phyloP scores from a whole-genome alignment of 768 basidiomycete species.

The Cystofilobasidium bisporidii region DNA sequence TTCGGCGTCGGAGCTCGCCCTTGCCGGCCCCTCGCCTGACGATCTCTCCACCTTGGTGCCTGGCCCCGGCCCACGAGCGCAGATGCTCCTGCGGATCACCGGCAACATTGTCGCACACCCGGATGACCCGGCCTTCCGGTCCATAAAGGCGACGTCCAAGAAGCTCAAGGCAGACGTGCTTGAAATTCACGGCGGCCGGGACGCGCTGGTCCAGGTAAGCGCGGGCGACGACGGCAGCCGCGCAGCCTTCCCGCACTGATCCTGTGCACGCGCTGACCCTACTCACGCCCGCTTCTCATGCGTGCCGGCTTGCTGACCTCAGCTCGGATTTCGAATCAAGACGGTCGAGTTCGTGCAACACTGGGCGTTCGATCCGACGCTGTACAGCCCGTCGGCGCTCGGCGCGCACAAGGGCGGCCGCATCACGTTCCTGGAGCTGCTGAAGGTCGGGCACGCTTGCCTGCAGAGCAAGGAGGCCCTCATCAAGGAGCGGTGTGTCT shows the following conservation, averaged over 20 bases:
- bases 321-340: constrained; percentile 16
- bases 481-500: constrained; percentile 15
- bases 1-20: no score
- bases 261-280: no score
- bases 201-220: constrained; percentile 11
- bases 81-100: constrained; percentile 3
- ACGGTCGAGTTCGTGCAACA: constrained; percentile 1
- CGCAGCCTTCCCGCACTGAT: no score
- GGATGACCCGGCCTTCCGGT: background rate
- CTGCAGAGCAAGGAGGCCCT: constrained; percentile 1
- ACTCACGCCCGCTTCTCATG: no score
- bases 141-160: constrained; percentile 15
- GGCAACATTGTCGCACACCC: constrained; percentile 16
- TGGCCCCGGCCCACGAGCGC: background rate
- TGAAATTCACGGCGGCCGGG: constrained; percentile 9
- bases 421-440: background rate
- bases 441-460: background rate
- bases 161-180: constrained; percentile 19
- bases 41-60: background rate
- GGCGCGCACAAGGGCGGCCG: background rate
- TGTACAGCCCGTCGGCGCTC: background rate
- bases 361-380: background rate
- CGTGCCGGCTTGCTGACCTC: no score
- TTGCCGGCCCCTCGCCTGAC: background rate
- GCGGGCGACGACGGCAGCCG: no score